Conservation (phyloP, 2,329 filamentous ascomycete species). For the Onygena corvina region DNA sequence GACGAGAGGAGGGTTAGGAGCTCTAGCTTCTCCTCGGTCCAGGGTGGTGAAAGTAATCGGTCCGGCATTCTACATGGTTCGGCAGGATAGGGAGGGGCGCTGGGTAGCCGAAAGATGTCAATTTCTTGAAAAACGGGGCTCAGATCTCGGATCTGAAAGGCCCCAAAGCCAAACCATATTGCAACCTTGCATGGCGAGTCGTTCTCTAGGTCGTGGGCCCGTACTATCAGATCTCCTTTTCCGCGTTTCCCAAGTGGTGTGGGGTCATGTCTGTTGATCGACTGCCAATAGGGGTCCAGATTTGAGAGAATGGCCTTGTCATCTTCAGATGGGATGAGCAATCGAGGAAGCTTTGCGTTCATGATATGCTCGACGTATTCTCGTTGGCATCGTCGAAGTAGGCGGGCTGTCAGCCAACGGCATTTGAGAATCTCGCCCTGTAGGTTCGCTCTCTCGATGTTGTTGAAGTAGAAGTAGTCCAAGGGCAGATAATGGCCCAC, state of each 20-base stretch:
- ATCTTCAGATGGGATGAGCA: constrained; percentile 20
- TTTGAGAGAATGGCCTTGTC: constrained; percentile 20
- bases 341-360: constrained; percentile 20
- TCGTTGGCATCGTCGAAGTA: constrained; percentile 31
- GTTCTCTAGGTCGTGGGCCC: constrained; percentile 13
- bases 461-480: constrained; percentile 24
- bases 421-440: constrained; percentile 29
- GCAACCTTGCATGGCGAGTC: constrained; percentile 21
- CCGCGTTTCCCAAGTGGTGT: constrained; percentile 20
- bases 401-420: constrained; percentile 31
- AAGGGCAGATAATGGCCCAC: constrained; percentile 30
- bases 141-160: constrained; percentile 25
- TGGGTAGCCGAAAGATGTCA: constrained; percentile 29
- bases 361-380: constrained; percentile 29
- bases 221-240: constrained; percentile 25
- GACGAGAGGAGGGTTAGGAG: constrained; percentile 28
- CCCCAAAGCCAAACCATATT: constrained; percentile 30
- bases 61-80: constrained; percentile 28
- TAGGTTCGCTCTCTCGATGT: constrained; percentile 22
- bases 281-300: constrained; percentile 20
- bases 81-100: constrained; percentile 14
- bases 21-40: constrained; percentile 30
- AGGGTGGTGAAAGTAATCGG: constrained; percentile 28
- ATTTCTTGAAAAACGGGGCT: constrained; percentile 22
- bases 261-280: constrained; percentile 18